Conservation (phyloP, 2,329 filamentous ascomycete species). For the Trichophyton schoenleinii region DNA sequence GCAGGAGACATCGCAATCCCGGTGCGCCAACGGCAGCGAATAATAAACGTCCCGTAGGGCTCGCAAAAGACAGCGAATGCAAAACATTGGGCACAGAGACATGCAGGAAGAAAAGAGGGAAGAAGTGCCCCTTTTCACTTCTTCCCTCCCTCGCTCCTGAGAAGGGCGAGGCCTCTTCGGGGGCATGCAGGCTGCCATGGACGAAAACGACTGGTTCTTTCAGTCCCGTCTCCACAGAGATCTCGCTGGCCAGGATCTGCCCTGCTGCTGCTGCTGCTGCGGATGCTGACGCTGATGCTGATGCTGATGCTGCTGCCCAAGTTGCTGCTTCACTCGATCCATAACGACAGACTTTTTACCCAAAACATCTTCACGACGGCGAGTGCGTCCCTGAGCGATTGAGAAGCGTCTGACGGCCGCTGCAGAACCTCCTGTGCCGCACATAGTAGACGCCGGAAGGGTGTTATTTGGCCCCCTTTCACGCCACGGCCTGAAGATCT, state of each 20-base stretch:
- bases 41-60: background rate
- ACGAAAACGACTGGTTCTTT: conserved; percentile 2
- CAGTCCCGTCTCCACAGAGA: background rate
- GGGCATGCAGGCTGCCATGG: background rate
- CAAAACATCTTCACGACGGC: background rate
- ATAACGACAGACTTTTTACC: background rate
- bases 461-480: background rate
- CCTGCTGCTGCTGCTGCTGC: background rate
- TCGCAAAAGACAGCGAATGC: background rate
- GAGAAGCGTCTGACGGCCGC: background rate
- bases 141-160: background rate
- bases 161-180: background rate
- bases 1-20: conserved; percentile 1
- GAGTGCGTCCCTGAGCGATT: background rate
- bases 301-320: background rate
- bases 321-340: background rate
- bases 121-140: background rate
- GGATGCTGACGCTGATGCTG: background rate
- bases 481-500: background rate
- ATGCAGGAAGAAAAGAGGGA: background rate
- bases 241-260: background rate
- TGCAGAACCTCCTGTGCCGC: background rate
- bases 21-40: conserved; percentile 3
- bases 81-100: conserved; percentile 1
- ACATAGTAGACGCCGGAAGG: background rate